phyloP scores from a whole-genome alignment of 306 rosid genomes.

The Malus asiatica region DNA sequence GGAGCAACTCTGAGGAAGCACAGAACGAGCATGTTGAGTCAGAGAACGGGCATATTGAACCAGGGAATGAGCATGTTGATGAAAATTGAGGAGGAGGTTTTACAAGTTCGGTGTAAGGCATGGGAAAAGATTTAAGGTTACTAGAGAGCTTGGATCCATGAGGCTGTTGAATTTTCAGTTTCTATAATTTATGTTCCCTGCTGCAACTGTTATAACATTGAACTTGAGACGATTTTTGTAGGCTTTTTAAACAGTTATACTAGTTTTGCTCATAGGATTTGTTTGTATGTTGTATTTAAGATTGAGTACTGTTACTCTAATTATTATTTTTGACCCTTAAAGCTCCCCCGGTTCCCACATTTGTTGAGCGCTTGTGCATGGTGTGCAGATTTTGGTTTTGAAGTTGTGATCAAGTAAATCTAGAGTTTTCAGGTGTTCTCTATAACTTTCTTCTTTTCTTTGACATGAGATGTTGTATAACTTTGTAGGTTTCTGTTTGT shows the following conservation, averaged over 20 bases:
- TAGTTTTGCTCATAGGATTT: conserved; percentile 7
- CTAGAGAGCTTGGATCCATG: conserved; percentile 9
- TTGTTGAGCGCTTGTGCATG: background rate
- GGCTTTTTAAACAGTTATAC: conserved; percentile 13
- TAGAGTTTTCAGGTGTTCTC: background rate
- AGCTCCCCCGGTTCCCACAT: background rate
- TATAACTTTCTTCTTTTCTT: background rate
- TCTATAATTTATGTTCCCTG: conserved; percentile 29
- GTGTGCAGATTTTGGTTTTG: background rate
- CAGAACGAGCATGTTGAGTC: conserved; percentile 3
- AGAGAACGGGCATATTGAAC: conserved; percentile 5
- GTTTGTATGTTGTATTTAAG: conserved; percentile 7
- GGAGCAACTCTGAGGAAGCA: conserved; percentile 30
- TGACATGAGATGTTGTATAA: background rate
- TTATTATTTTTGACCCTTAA: background rate
- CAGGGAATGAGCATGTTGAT: background rate
- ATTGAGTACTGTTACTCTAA: conserved; percentile 13
- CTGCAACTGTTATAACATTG: conserved; percentile 9
- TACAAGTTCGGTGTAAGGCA: conserved; percentile 20
- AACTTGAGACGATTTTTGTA: conserved; percentile 19
- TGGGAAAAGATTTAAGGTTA: conserved; percentile 13
- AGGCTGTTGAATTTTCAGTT: conserved; percentile 7
- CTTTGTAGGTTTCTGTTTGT: no score
- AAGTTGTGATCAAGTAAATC: background rate
- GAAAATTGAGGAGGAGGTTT: conserved; percentile 1